These are phyloP conservation scores for Fusarium pseudonygamai DNA, from an alignment of 2,329 filamentous ascomycete genomes.

Conservation along the genomic window DNA sequence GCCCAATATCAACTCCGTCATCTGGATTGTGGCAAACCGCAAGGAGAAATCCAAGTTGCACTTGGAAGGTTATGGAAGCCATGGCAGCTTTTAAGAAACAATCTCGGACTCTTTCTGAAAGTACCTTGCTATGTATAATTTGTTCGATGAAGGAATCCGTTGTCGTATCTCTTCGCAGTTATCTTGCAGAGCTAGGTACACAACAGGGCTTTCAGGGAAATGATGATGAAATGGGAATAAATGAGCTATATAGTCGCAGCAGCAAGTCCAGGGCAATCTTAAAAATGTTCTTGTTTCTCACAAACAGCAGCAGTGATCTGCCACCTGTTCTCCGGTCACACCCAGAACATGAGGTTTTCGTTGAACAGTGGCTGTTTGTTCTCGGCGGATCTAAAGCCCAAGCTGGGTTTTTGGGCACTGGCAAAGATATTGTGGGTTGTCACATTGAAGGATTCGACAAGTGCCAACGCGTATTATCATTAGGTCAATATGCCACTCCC, in stretches of 20 bases:
- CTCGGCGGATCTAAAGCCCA: background rate
- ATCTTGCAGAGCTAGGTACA: background rate
- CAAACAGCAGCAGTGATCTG: background rate
- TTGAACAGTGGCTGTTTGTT: background rate
- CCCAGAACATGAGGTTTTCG: background rate
- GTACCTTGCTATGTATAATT: background rate
- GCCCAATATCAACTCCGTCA: background rate
- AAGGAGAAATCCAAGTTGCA: conserved; percentile 8
- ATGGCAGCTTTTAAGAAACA: background rate
- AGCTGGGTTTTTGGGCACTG: background rate
- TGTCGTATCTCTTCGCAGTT: background rate
- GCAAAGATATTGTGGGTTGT: background rate
- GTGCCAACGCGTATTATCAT: background rate
- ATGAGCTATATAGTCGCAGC: background rate
- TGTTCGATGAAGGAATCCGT: background rate
- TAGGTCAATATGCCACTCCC: background rate
- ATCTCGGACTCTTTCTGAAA: background rate
- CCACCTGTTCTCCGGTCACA: background rate
- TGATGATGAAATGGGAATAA: background rate
- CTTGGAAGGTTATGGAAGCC: background rate
- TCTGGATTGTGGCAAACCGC: background rate
- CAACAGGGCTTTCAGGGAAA: background rate
- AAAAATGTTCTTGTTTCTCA: background rate
- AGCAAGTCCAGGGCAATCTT: background rate
- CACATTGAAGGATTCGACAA: background rate